Conservation (phyloP, 2,329 filamentous ascomycete species). For the Diatrype stigma region DNA sequence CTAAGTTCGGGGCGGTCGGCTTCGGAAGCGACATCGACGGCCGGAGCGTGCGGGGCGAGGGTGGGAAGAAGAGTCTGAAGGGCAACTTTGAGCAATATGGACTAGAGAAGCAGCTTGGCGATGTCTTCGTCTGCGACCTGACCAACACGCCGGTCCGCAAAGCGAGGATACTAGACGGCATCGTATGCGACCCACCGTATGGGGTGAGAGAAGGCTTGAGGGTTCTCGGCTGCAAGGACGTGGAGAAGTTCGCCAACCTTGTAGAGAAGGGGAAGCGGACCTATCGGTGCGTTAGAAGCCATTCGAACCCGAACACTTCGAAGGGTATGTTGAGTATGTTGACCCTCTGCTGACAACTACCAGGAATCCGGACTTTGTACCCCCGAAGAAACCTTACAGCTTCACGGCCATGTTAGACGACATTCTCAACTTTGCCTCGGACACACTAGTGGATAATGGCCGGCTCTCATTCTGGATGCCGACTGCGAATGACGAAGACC, state of each 20-base stretch:
- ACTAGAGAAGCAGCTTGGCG: constrained; percentile 61
- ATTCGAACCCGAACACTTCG: too few species aligned
- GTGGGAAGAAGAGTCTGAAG: constrained; percentile 43
- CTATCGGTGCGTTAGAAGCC: constrained; percentile 61
- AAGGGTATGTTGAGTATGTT: too few species aligned
- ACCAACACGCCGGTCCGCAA: constrained; percentile 75
- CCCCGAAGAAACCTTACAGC: constrained; percentile 87
- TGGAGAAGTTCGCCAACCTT: constrained; percentile 53
- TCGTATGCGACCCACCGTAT: constrained; percentile 94
- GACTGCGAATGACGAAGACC: constrained; percentile 73
- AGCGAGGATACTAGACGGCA: constrained; percentile 65
- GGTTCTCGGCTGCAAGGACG: constrained; percentile 75
- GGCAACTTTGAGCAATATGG: constrained; percentile 86
- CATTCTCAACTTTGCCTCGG: constrained; percentile 76
- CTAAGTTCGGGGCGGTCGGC: constrained; percentile 80
- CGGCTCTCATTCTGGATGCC: constrained; percentile 97
- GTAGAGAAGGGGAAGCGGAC: constrained; percentile 66
- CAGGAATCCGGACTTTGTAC: constrained; percentile 29
- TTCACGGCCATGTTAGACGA: constrained; percentile 88
- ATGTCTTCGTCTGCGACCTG: constrained; percentile 79
- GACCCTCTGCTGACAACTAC: constrained; percentile 10
- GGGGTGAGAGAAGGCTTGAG: constrained; percentile 88
- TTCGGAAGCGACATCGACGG: constrained; percentile 94
- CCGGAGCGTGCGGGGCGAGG: constrained; percentile 74
- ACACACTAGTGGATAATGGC: constrained; percentile 72